These are phyloP conservation scores for Ceratocystis diversiconidia DNA, from an alignment of 2,329 filamentous ascomycete genomes.

Conservation along the genomic window DNA sequence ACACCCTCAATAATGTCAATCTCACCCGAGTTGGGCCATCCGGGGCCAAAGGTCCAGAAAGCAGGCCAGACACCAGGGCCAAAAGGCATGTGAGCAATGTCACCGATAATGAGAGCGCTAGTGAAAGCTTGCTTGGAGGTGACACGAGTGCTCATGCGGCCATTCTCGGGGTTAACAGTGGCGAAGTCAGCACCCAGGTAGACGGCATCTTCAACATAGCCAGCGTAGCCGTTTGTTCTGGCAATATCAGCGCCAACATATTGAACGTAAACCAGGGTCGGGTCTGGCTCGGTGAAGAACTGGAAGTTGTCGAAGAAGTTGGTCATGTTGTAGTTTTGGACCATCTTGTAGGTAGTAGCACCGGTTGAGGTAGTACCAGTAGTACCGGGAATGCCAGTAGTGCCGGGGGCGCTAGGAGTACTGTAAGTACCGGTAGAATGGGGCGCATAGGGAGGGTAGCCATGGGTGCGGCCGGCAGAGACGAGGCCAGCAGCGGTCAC, in stretches of 20 bases:
- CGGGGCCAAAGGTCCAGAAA: slow-evolving; percentile 52
- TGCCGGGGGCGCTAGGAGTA: not conserved
- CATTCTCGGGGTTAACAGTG: slow-evolving; percentile 39
- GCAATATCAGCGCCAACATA: slow-evolving; percentile 49
- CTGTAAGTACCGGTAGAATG: not conserved
- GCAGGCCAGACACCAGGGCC: slow-evolving; percentile 61
- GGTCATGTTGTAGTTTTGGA: slow-evolving; percentile 34
- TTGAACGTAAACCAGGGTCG: slow-evolving; percentile 60
- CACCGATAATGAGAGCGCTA: slow-evolving; percentile 55
- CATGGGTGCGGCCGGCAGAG: not conserved
- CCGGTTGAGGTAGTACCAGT: not conserved
- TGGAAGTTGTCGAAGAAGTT: slow-evolving; percentile 44
- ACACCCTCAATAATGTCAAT: slow-evolving; percentile 74
- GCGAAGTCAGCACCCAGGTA: slow-evolving; percentile 57
- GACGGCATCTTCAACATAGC: slow-evolving; percentile 39
- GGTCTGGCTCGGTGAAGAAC: slow-evolving; percentile 47
- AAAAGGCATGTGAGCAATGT: slow-evolving; percentile 64
- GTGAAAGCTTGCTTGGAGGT: slow-evolving; percentile 52
- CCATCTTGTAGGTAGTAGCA: slow-evolving; percentile 29
- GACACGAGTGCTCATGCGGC: slow-evolving; percentile 58
- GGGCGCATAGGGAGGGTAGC: not conserved
- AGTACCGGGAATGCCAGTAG: not conserved
- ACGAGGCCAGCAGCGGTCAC: slow-evolving; percentile 6
- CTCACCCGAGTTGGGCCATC: slow-evolving; percentile 58
- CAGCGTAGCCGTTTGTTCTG: slow-evolving; percentile 42